Evolutionary conservation across 768 basidiomycete species (phyloP).

Genomic region (Grammothele lineata): DNA sequence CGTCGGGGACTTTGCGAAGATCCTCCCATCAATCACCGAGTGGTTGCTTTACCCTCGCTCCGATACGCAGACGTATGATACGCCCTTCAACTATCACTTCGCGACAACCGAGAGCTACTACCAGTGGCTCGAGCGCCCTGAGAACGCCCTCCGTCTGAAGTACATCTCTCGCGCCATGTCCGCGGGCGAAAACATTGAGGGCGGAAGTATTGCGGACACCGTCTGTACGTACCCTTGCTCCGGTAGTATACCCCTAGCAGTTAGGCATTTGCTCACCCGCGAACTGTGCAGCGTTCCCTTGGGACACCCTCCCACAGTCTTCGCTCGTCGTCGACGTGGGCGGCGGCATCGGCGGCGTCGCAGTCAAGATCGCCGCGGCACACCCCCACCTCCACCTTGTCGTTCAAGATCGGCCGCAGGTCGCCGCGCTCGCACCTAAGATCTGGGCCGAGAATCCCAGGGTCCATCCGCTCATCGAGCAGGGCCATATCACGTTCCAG

Average conservation of each 20-base stretch:
- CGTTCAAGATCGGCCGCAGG: conserved; percentile 8
- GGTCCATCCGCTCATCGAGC: conserved; percentile 3
- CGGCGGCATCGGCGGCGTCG: conserved; percentile 13
- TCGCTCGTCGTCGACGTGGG: conserved; percentile 14
- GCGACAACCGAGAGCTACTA: conserved; percentile 45
- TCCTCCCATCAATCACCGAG: neutral
- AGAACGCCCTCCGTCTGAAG: conserved; percentile 40
- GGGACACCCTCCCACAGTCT: conserved; percentile 7
- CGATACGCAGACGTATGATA: neutral
- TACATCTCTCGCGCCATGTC: conserved; percentile 69
- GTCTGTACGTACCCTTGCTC: neutral
- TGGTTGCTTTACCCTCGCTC: conserved; percentile 2
- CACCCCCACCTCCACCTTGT: conserved; percentile 8
- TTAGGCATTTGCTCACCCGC: no score
- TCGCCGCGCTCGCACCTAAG: conserved; percentile 33
- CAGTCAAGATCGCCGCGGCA: conserved; percentile 8
- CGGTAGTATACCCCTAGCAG: neutral
- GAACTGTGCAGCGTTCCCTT: conserved; percentile 8
- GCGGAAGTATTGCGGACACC: conserved; percentile 38
- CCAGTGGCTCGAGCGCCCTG: conserved; percentile 64
- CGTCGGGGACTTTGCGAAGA: neutral
- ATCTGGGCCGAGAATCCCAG: neutral
- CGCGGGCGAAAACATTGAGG: conserved; percentile 62
- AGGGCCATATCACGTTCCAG: conserved; percentile 1
- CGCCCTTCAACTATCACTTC: conserved; percentile 62